Evolutionary conservation across 177 flowering plant genomes (phyloP), one percentile per base, ranked within the genome.

Genomic region (Telopea speciosissima): DNA sequence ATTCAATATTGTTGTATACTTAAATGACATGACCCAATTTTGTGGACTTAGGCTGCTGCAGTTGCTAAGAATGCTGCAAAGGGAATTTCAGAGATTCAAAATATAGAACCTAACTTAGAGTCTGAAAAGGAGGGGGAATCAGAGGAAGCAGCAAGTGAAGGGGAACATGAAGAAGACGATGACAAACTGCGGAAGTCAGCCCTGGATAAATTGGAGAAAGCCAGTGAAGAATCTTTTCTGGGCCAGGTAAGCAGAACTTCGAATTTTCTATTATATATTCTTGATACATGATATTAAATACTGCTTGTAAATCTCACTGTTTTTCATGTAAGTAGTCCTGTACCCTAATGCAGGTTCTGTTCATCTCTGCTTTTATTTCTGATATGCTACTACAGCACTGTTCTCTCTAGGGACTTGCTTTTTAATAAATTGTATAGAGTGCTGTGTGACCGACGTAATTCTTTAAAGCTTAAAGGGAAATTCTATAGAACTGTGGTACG

Each of bases 1-100:
- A 58, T 58, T 58, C 22, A 7, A 21, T 58, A 58, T n/a, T 7
- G 8, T 68, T 8, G 42, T 40, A n/a, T 24, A 26, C 17, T 60
- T 52, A 12, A 24, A 1, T n/a, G 12, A 42, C 22, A 16, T 56
- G 67, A 14, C 56, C 56, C 63, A 60, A 8, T 63, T 75, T 70
- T 56, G 25, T 83, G 67, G 70, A 25, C 66, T 59, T 79, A 93
- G 98, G 99, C 99, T 70, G 82, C 79, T 72, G 95, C 70, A 45
- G 97, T 77, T 79, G 98, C 97, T 54, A 85, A 86, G 81, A 84
- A 81, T 74, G 94, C 98, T 23, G 90, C 97, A 59, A 89, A 90
- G 84, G 89, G 87, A 74, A 75, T 96, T 71, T 70, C 85, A 19
- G 96, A 91, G 26, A 65, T 85, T 58, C 85, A 83, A 79, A 75